Evolutionary conservation across 2,329 filamentous ascomycete genomes (phyloP).

Genomic region (Colletotrichum theobromicola): DNA sequence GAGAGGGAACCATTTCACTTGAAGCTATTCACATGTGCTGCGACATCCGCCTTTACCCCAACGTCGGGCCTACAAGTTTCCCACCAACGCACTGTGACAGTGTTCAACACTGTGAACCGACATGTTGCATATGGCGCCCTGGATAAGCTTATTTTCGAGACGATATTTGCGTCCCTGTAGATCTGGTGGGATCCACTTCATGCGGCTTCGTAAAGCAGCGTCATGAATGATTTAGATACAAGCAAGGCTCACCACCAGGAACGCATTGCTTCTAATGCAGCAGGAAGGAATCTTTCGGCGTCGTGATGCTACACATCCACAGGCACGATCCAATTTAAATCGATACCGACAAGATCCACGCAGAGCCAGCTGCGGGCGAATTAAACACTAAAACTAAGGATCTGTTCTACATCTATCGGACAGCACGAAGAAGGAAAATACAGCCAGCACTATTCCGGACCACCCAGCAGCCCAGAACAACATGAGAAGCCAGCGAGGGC

Average conservation of each 20-base stretch:
- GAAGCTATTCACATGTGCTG: not conserved
- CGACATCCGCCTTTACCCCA: not conserved
- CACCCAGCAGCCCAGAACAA: not conserved
- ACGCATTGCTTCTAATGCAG: not conserved
- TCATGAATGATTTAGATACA: not conserved
- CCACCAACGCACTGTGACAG: not conserved
- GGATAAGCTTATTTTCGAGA: not conserved
- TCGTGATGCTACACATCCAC: not conserved
- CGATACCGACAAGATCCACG: not conserved
- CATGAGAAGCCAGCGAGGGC: accelerated
- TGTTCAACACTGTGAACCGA: not conserved
- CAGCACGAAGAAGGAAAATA: accelerated
- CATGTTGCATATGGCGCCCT: not conserved
- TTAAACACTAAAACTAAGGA: not conserved
- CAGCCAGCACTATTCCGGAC: accelerated
- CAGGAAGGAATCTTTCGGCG: not conserved
- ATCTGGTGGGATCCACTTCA: not conserved
- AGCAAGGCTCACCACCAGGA: not conserved
- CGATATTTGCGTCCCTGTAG: not conserved
- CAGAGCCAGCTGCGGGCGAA: not conserved
- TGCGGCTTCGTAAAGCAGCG: not conserved
- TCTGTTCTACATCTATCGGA: not conserved
- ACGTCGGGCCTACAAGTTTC: not conserved
- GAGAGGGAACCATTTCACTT: not conserved
- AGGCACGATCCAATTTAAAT: not conserved